Base-by-base conservation (phyloP, 441 rosid genomes). In the Codiaeum variegatum region DNA sequence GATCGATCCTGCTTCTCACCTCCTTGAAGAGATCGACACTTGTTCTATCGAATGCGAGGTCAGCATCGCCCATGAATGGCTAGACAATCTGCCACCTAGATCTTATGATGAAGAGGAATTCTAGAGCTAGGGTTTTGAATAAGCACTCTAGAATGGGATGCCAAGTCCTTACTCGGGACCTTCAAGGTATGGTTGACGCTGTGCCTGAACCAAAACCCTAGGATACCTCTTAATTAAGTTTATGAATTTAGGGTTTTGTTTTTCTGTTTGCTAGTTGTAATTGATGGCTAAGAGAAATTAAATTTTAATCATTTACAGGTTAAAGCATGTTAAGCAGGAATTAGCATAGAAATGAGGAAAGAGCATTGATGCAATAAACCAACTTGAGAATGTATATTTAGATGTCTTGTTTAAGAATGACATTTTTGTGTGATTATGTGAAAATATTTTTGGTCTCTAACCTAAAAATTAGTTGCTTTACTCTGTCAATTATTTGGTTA, bases 11-110 rank as follows among this genome's bases (percentile, higher is more conserved):
- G 88, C 82, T 9, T 94, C 99, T 31, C 98, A 92, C 76, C 86
- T 94, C 5, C 85, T 91, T 38, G 98, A 92, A 67, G 97, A 94
- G 63, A 92, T 92, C 85, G 98, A 94, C 5, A 97, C 98, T 66
- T 94, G 98, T 83, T 92, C 96, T 34, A 88, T 96, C 24, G 99
- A 94, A 76, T 94, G 97, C 84, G 97, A 94, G 88, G 99, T 94
- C 71, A 88, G 69, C 82, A 91, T 94, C 88, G 97, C 98, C 2
- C 85, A 92, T 87, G 99, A 94, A 72, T 92, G 97, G 98, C 83
- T 92, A 2, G 85, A 87, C 28, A 88, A 70, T 92, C 92, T 92
- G 18, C 94, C 98, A 0, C 85, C 94, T 0, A 85, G 94, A 61
- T 76, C 91, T 31, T 89, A 94, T 82, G 97, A 92, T 26, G 97